Conservation (phyloP, 345 rosid species). For the Populus nigra region DNA sequence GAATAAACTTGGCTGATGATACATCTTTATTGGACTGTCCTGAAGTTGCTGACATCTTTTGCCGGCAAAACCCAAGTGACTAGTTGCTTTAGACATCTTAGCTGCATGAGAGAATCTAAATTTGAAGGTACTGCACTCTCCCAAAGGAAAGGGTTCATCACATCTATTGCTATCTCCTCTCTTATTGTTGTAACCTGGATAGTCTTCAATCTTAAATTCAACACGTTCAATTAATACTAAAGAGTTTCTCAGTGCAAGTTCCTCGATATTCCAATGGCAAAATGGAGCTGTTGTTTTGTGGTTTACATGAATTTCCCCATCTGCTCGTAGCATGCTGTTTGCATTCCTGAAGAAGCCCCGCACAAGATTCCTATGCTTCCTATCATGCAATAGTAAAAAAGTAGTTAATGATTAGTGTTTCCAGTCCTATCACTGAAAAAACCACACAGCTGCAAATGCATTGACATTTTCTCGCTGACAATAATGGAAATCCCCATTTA, state of each 20-base stretch:
- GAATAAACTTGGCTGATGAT: too few species aligned
- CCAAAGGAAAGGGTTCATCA: slow-evolving; percentile 48
- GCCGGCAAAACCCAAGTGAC: not conserved
- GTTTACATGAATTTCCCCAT: slow-evolving; percentile 54
- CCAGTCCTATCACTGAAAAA: not conserved
- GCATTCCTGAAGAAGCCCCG: slow-evolving; percentile 45
- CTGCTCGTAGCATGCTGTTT: slow-evolving; percentile 33
- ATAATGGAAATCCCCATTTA: too few species aligned
- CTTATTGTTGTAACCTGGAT: slow-evolving; percentile 50
- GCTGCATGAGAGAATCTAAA: slow-evolving; percentile 25
- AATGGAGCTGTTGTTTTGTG: slow-evolving; percentile 55
- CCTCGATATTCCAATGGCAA: slow-evolving; percentile 48
- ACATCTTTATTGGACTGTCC: not conserved
- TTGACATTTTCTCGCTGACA: too few species aligned
- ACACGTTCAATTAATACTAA: slow-evolving; percentile 26
- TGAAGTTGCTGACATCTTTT: not conserved
- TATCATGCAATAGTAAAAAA: slow-evolving; percentile 13
- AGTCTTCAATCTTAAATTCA: slow-evolving; percentile 36
- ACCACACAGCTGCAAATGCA: not conserved
- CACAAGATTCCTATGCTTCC: slow-evolving; percentile 48
- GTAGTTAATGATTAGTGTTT: not conserved
- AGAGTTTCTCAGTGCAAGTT: slow-evolving; percentile 41
- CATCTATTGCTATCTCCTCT: slow-evolving; percentile 49
- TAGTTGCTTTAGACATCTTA: not conserved
- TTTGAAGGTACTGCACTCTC: slow-evolving; percentile 50